Conservation (phyloP, 2,329 filamentous ascomycete species). For the Aureobasidium leucospermi region DNA sequence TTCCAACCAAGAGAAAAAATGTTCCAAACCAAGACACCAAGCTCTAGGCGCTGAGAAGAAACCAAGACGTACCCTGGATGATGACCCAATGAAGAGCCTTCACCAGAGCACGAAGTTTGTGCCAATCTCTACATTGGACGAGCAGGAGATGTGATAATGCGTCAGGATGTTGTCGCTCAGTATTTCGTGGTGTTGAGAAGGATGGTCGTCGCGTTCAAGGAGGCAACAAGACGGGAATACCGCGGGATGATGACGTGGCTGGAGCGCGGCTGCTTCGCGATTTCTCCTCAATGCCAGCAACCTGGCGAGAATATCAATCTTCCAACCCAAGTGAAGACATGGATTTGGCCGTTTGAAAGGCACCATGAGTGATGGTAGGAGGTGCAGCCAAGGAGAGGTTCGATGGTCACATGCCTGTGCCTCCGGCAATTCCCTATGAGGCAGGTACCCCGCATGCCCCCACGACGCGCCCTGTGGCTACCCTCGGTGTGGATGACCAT, state of each 20-base stretch:
- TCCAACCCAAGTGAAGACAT: neutral
- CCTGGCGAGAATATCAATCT: neutral
- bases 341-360: too few relatives aligned
- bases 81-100: neutral
- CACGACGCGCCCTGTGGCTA: conserved; percentile 6
- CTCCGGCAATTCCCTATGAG: neutral
- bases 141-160: neutral
- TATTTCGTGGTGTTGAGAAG: neutral
- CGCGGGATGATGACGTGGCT: conserved; percentile 1
- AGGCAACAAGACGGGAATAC: neutral
- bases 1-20: neutral
- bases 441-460: conserved; percentile 1
- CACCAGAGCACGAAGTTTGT: neutral
- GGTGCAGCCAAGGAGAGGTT: neutral
- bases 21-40: neutral
- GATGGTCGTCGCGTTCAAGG: neutral
- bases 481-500: neutral
- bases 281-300: neutral
- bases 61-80: neutral
- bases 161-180: neutral
- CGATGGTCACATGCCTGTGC: neutral
- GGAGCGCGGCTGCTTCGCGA: neutral
- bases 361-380: too few relatives aligned
- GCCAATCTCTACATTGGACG: neutral
- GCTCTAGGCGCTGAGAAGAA: neutral